Conservation (phyloP, 306 rosid genomes). For the Pyrus bretschneideri region DNA sequence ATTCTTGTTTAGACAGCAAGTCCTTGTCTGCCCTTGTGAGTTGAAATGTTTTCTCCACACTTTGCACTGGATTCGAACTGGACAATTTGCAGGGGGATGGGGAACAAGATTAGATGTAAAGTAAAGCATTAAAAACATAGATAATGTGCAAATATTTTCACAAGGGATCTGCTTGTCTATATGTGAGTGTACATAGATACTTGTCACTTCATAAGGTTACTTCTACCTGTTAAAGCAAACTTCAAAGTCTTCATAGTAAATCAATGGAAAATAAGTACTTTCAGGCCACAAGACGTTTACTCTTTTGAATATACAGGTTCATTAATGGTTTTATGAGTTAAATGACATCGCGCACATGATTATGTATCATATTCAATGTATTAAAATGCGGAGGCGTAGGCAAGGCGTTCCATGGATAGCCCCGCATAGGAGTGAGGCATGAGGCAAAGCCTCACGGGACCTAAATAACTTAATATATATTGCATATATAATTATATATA, state of each 20-base stretch:
- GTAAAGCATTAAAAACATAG: neutral
- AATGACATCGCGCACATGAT: neutral
- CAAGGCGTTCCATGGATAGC: no score
- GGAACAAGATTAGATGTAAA: constrained; percentile 5
- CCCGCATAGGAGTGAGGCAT: no score
- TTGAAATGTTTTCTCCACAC: constrained; percentile 76
- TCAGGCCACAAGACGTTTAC: neutral
- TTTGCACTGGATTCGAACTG: constrained; percentile 82
- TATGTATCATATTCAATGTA: neutral
- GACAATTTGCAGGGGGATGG: constrained; percentile 16
- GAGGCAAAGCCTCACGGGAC: no score
- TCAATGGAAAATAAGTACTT: neutral
- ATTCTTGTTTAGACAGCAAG: constrained; percentile 56
- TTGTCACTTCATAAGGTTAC: neutral
- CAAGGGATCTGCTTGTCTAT: neutral
- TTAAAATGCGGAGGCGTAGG: no score
- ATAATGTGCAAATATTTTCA: neutral
- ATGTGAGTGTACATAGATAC: neutral
- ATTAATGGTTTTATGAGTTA: neutral
- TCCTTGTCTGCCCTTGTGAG: constrained; percentile 77
- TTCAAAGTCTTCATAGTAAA: neutral
- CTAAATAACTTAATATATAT: no score
- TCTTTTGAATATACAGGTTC: neutral
- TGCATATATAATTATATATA: no score
- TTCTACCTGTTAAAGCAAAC: neutral